Evolutionary conservation across 1,139 yeast species (phyloP).

Genomic region (Suhomyces bolitotheri): DNA sequence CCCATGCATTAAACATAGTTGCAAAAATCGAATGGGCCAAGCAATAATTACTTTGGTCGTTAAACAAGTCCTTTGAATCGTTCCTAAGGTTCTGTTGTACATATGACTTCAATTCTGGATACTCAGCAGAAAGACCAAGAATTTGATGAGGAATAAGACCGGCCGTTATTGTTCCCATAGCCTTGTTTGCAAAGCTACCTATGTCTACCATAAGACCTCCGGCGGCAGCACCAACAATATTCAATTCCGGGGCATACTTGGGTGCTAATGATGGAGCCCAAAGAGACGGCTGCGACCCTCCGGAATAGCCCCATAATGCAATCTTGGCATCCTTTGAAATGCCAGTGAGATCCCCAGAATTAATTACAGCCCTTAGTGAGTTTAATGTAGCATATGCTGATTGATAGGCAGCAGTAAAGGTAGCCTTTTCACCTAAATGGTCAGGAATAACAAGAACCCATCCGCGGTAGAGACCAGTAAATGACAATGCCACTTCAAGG

Average conservation of each 20-base stretch:
- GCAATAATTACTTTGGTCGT: conserved; percentile 1
- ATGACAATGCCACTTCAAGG: conserved; percentile 14
- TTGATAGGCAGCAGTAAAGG: conserved; percentile 31
- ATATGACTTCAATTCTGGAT: conserved; percentile 21
- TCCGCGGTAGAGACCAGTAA: conserved; percentile 25
- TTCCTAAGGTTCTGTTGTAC: conserved; percentile 5
- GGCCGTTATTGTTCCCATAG: conserved; percentile 27
- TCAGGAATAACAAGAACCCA: conserved; percentile 37
- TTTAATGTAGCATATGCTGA: conserved; percentile 34
- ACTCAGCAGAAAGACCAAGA: conserved; percentile 29
- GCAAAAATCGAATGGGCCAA: background rate
- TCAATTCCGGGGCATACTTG: conserved; percentile 34
- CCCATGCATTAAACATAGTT: background rate
- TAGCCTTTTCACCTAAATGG: conserved; percentile 31
- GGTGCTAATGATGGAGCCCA: conserved; percentile 41
- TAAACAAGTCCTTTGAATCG: background rate
- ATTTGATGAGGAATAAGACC: conserved; percentile 30
- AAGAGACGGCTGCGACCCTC: conserved; percentile 36
- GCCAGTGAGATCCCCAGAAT: conserved; percentile 26
- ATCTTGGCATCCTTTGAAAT: conserved; percentile 24
- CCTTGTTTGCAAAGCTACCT: conserved; percentile 19
- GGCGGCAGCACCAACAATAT: conserved; percentile 32
- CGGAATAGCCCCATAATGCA: conserved; percentile 39
- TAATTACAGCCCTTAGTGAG: conserved; percentile 27
- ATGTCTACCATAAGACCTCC: conserved; percentile 35